Percentiles rank a stretch among this genome's conserved stretches.
Conservation (phyloP, 441 rosid species). For the Melianthus villosus region DNA sequence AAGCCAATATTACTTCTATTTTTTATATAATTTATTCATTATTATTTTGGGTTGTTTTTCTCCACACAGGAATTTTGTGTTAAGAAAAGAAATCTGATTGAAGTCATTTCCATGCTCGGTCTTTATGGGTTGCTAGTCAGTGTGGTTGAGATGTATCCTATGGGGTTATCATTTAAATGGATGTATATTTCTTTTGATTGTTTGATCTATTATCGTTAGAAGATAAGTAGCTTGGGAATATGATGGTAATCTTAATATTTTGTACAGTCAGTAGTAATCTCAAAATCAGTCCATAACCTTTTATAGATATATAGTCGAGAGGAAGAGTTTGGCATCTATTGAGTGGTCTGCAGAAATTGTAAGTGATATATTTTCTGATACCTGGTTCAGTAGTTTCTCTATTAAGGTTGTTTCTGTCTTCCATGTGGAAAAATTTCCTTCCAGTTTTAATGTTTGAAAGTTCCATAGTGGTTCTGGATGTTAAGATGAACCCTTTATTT, state of each 20-base stretch:
- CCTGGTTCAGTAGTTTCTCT: no score
- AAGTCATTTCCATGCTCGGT: constrained; percentile 42
- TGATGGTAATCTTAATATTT: no score
- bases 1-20: not conserved
- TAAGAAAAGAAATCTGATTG: constrained; percentile 34
- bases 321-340: constrained; percentile 27
- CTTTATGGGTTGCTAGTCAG: constrained; percentile 32
- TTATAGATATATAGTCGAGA: constrained; percentile 33
- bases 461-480: no score
- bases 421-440: no score
- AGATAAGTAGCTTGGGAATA: no score
- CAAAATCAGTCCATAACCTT: constrained; percentile 18
- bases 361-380: constrained; percentile 11
- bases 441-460: no score
- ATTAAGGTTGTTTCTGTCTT: no score
- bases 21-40: not conserved
- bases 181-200: no score
- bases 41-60: not conserved
- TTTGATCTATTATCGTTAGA: no score
- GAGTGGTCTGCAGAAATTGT: constrained; percentile 31
- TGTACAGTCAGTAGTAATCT: no score
- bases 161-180: no score
- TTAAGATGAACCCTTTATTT: no score
- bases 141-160: constrained; percentile 36
- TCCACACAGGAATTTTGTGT: constrained; percentile 40